These are phyloP conservation scores for Diaporthe humulicola DNA, from an alignment of 2,329 filamentous ascomycete genomes.

Conservation along the genomic window DNA sequence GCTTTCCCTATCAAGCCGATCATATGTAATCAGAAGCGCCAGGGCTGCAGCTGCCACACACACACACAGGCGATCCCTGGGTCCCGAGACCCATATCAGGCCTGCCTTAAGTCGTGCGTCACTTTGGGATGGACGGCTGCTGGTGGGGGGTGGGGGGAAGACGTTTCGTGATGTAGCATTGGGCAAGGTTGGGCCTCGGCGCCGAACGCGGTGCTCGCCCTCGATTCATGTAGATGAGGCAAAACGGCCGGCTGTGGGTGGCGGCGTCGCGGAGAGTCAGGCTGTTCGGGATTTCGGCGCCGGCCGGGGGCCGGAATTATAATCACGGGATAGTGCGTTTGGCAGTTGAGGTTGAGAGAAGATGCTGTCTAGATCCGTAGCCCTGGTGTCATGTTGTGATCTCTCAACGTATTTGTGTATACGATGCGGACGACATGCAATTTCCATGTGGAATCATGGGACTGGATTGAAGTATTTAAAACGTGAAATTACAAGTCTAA, in stretches of 20 bases:
- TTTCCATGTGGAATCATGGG: no score
- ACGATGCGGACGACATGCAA: no score
- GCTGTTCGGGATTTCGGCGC: not conserved
- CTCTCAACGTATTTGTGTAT: not conserved
- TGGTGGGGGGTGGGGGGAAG: not conserved
- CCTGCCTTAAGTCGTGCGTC: not conserved
- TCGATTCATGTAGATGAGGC: constrained; percentile 20
- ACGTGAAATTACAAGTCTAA: constrained; percentile 10
- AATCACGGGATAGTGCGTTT: not conserved
- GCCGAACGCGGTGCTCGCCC: not conserved
- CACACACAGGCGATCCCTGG: not conserved
- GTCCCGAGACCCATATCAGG: not conserved
- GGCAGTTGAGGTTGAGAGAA: not conserved
- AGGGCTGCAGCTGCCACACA: not conserved
- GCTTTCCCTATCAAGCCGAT: constrained; percentile 8
- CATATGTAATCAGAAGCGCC: not conserved
- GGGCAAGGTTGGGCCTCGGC: constrained; percentile 12
- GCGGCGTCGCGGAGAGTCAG: constrained; percentile 3
- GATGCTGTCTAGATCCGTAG: not conserved
- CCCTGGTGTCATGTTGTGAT: not conserved
- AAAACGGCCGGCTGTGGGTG: constrained; percentile 14
- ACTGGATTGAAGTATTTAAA: no score
- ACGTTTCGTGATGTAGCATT: constrained; percentile 10
- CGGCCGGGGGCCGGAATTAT: not conserved
- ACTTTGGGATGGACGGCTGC: not conserved